Evolutionary conservation across 352 stramenopile genomes (phyloP).

Genomic region (Plasmopara halstedii): DNA sequence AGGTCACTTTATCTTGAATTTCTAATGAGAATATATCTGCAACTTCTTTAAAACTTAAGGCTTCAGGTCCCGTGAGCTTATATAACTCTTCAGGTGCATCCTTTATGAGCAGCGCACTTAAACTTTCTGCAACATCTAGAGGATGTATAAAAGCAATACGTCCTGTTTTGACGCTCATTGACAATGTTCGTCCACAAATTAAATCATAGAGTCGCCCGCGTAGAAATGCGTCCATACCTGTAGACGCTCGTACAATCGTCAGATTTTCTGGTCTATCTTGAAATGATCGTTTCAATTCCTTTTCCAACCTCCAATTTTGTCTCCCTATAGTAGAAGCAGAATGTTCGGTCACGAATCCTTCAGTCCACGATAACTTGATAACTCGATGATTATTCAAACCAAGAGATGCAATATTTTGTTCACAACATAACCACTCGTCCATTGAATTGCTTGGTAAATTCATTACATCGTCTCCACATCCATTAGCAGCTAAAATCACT

Average conservation of each 20-base stretch:
- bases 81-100: slow-evolving; percentile 5
- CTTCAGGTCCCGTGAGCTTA: slow-evolving; percentile 47
- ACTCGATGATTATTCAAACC: slow-evolving; percentile 22
- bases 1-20: slow-evolving; percentile 38
- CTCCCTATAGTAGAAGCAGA: slow-evolving; percentile 28
- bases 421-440: slow-evolving; percentile 21
- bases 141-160: slow-evolving; percentile 57
- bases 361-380: slow-evolving; percentile 52
- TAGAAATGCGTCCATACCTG: slow-evolving; percentile 54
- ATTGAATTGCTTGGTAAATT: slow-evolving; percentile 9
- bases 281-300: slow-evolving; percentile 20
- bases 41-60: slow-evolving; percentile 46
- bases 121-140: slow-evolving; percentile 44
- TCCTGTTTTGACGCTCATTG: slow-evolving; percentile 45
- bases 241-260: slow-evolving; percentile 33
- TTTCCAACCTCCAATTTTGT: slow-evolving; percentile 41
- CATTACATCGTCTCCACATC: slow-evolving; percentile 13
- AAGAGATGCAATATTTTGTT: slow-evolving; percentile 14
- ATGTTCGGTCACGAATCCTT: slow-evolving; percentile 27
- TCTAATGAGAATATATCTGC: slow-evolving; percentile 31
- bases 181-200: slow-evolving; percentile 58
- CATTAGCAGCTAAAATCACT: slow-evolving; percentile 29
- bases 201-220: slow-evolving; percentile 43
- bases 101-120: slow-evolving; percentile 17
- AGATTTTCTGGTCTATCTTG: slow-evolving; percentile 9